Base-by-base conservation (phyloP, 2,329 filamentous ascomycete species). In the Tolypocladium tundrense region DNA sequence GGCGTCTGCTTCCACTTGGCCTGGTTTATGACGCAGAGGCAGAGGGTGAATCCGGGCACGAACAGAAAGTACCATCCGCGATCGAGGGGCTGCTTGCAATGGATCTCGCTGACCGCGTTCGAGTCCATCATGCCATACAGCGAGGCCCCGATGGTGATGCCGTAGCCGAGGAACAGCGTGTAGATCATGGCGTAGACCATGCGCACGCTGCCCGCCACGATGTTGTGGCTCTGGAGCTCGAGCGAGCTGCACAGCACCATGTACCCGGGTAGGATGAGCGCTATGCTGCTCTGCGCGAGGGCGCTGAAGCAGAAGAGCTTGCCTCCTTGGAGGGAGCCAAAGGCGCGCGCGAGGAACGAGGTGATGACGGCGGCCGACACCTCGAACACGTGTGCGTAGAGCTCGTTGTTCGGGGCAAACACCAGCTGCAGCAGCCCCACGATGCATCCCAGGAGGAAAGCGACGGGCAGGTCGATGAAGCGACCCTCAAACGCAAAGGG, bases 401-500 rank as follows among this genome's bases (percentile, higher is more conserved):
- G 77, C 50, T 88, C 85, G 16, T 90, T 93, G 27, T 79, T 83
- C 0, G 90, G 88, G 0, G 88, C 87, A 6, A 91, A 75, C 35
- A 90, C 81, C 11, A 93, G 81, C 66, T 94, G 89, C 54, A 95
- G 75, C 57, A 86, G 72, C 1, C 90, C 90, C 0, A 95, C 79
- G 21, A 92, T 75, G 65, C 83, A 86, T 2, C 91, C 90, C 0
- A 95, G 79, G 0, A 90, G 58, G 68, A 94, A 94, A 24, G 86
- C 85, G 35, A 92, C 80, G 0, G 89, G 89, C 59, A 94, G 75
- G 68, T 95, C 91, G 65, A 93, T 87, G 45, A 86, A 83, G 4
- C 89, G 82, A 3, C 88, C 88, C 58, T 85, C 77, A 67, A 94
- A 95, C 4, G 88, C 89, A 66, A 94, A 94, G 0, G 89, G 89